phyloP scores from a whole-genome alignment of 2,329 filamentous ascomycete genomes.

The Dothistroma pini region DNA sequence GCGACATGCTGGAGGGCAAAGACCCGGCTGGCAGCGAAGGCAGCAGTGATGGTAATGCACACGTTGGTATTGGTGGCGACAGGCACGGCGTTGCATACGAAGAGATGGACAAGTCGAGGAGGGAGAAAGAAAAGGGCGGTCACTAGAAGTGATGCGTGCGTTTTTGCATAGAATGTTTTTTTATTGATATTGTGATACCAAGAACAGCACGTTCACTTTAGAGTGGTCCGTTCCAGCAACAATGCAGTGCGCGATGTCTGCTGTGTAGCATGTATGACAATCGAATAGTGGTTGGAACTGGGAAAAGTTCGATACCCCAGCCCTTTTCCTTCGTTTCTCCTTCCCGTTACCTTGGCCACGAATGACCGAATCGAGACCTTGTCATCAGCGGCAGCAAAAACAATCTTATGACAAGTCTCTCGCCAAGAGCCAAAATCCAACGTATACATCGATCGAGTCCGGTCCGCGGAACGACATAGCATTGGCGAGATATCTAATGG shows the following conservation, averaged over 20 bases:
- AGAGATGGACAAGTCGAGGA: slow-evolving; percentile 35
- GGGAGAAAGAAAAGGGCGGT: slow-evolving; percentile 16
- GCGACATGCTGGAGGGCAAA: slow-evolving; percentile 60
- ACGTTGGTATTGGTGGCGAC: slow-evolving; percentile 51
- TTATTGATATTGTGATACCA: slow-evolving; percentile 4
- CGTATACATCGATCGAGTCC: not conserved
- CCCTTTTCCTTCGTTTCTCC: not conserved
- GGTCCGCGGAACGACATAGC: not conserved
- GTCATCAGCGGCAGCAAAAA: not conserved
- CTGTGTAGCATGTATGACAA: slow-evolving; percentile 3
- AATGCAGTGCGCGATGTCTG: slow-evolving; percentile 3
- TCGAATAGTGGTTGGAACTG: not conserved
- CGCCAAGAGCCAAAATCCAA: not conserved
- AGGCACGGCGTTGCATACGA: slow-evolving; percentile 51
- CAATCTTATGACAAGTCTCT: not conserved
- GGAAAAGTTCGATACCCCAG: not conserved
- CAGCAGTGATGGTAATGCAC: slow-evolving; percentile 39
- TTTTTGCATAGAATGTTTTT: not conserved
- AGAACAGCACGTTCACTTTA: not conserved
- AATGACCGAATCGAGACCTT: not conserved
- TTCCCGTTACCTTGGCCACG: not conserved
- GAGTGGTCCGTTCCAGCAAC: not conserved
- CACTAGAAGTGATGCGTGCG: slow-evolving; percentile 9
- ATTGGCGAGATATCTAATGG: not conserved
- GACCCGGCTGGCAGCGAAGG: slow-evolving; percentile 44